Percentiles rank a stretch among this genome's conserved stretches.
Conservation (phyloP, 1,284 basidiomycete species). For the Fomitopsis schrenkii region DNA sequence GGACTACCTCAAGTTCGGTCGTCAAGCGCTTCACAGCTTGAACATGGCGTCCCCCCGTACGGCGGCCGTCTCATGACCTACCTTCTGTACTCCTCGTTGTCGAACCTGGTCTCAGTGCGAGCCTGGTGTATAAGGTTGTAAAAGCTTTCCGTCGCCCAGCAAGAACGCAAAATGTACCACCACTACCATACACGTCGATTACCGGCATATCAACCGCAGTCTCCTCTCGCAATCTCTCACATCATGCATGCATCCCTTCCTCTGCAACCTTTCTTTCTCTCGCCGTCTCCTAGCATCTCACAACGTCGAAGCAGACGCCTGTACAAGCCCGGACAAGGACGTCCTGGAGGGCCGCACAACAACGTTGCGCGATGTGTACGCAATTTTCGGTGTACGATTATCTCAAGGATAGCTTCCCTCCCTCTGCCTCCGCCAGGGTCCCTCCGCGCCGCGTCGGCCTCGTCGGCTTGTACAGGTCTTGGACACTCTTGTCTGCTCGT, state of each 20-base stretch:
- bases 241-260: constrained; percentile 76
- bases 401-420: constrained; percentile 34
- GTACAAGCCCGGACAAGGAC: constrained; percentile 22
- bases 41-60: constrained; percentile 51
- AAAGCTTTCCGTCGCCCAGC: constrained; percentile 27
- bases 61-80: constrained; percentile 49
- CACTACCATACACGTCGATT: constrained; percentile 51
- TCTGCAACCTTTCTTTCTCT: constrained; percentile 31
- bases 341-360: constrained; percentile 16
- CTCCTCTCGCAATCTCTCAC: constrained; percentile 39
- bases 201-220: constrained; percentile 58
- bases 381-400: constrained; percentile 32
- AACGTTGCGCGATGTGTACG: constrained; percentile 19
- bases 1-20: constrained; percentile 72
- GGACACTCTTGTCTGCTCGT: constrained; percentile 25
- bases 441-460: constrained; percentile 25
- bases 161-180: constrained; percentile 72
- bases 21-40: constrained; percentile 66
- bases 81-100: constrained; percentile 8
- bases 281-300: constrained; percentile 37
- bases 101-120: constrained; percentile 12
- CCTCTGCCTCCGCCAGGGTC: constrained; percentile 27
- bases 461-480: constrained; percentile 23
- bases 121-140: constrained; percentile 27
- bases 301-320: constrained; percentile 24